phyloP scores from a whole-genome alignment of 148 eudicot genomes.

The Vaccinium macrocarpon region DNA sequence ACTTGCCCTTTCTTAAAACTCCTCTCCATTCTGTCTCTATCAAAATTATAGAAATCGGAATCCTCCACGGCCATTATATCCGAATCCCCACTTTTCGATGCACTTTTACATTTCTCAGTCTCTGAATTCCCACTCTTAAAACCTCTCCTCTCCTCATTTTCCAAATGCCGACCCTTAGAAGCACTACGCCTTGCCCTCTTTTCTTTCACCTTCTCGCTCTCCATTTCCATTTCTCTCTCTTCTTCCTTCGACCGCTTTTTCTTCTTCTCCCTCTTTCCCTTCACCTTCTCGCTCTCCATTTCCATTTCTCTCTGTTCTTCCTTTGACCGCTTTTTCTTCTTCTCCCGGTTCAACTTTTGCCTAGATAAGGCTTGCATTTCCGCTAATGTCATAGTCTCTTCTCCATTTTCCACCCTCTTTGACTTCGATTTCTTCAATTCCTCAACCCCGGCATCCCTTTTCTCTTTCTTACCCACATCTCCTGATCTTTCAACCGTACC shows the following conservation, averaged over 20 bases:
- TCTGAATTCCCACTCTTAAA: constrained; percentile 9
- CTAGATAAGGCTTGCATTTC: constrained; percentile 52
- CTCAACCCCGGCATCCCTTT: constrained; percentile 14
- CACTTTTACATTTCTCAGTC: constrained; percentile 8
- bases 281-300: constrained; percentile 20
- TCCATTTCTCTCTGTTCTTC: constrained; percentile 25
- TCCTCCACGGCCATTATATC: constrained; percentile 75
- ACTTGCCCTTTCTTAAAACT: constrained; percentile 84
- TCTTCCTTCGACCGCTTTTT: constrained; percentile 25
- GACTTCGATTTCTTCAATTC: constrained; percentile 13
- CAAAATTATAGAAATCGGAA: constrained; percentile 87
- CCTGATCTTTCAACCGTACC: constrained; percentile 11
- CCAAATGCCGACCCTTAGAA: constrained; percentile 15
- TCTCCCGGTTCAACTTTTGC: constrained; percentile 36
- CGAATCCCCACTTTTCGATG: constrained; percentile 32
- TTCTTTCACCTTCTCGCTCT: constrained; percentile 15
- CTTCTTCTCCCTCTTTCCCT: constrained; percentile 16
- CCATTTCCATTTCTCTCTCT: constrained; percentile 25
- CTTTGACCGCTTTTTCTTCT: constrained; percentile 23
- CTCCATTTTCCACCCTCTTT: constrained; percentile 21
- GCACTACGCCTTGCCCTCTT: constrained; percentile 19
- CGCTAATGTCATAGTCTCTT: constrained; percentile 55
- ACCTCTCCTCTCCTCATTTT: neutral
- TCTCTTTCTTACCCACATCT: constrained; percentile 11
- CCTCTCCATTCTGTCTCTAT: constrained; percentile 66